Conservation (phyloP, 2,329 filamentous ascomycete species). For the Diaporthe sp. region DNA sequence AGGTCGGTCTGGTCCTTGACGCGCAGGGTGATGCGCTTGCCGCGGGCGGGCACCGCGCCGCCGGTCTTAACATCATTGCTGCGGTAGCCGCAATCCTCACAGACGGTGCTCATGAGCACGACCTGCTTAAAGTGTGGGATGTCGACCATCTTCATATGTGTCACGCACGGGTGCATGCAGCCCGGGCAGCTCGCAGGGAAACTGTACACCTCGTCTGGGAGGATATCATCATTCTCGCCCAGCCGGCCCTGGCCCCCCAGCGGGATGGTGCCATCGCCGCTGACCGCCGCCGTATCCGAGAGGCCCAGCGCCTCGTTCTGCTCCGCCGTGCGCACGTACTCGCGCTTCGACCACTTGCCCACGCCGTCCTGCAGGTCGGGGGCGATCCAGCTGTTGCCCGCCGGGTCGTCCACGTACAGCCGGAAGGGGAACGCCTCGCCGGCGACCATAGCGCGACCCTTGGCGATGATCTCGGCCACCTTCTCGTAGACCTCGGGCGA, state of each 20-base stretch:
- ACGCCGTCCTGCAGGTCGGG: constrained; percentile 83
- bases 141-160: constrained; percentile 99
- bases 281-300: constrained; percentile 68
- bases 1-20: constrained; percentile 81
- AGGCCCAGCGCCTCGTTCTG: constrained; percentile 92
- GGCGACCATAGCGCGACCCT: constrained; percentile 81
- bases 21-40: constrained; percentile 84
- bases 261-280: constrained; percentile 63
- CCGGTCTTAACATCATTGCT: constrained; percentile 99
- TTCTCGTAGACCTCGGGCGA: constrained; percentile 84
- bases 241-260: constrained; percentile 57
- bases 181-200: constrained; percentile 94
- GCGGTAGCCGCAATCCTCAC: constrained; percentile 91
- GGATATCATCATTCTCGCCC: constrained; percentile 79
- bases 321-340: constrained; percentile 85
- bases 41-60: constrained; percentile 88
- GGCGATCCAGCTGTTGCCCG: constrained; percentile 97
- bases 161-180: constrained; percentile 87
- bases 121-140: constrained; percentile 99
- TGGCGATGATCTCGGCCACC: constrained; percentile 81
- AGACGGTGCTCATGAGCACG: constrained; percentile 93
- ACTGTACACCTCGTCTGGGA: constrained; percentile 92
- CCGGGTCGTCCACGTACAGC: constrained; percentile 88
- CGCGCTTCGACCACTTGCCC: constrained; percentile 90
- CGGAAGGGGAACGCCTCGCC: constrained; percentile 89